Evolutionary conservation across 257 asterid genomes (phyloP), one percentile per base, ranked within the genome.

Genomic region (Prunella vulgaris): DNA sequence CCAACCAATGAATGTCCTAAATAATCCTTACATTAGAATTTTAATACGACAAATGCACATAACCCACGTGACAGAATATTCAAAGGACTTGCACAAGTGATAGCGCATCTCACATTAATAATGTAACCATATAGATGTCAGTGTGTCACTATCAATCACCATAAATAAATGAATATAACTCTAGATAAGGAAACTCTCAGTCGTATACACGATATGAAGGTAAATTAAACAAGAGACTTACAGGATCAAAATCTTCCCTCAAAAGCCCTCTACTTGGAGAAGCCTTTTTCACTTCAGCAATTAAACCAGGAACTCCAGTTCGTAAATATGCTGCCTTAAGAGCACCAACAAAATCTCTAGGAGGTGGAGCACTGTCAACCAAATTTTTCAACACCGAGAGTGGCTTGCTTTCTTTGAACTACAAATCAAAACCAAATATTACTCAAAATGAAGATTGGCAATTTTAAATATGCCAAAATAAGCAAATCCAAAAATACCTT

Each of bases 201-300:
- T 12, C 52, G 70, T 1, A 71, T 9, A 46, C 4, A 66, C 5
- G 25, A 44, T 10, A 8, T 10, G 0, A 59, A 59, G 37, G 35
- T 7, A 42, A 42, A 44, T 10, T 38, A 74, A 33, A 66, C 9
- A 30, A 63, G 54, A 72, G 7, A 68, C 96, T 80, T 84, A 93
- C 99, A 42, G 96, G 96, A 72, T 93, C 90, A 77, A 90, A 93
- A 84, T 90, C 84, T 83, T 90, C 96, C 76, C 97, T 86, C 30
- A 93, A 58, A 71, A 93, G 71, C 59, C 99, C 99, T 84, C 96
- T 86, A 74, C 97, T 90, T 0, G 99, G 99, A 60, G 99, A 93
- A 57, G 99, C 96, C 84, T 93, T 93, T 75, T 93, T 93, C 77
- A 93, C 99, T 81, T 93, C 99, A 72, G 99, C 99, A 74, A 93